Evolutionary conservation across 2,329 filamentous ascomycete genomes (phyloP).

Genomic region (Elsinoe australis): DNA sequence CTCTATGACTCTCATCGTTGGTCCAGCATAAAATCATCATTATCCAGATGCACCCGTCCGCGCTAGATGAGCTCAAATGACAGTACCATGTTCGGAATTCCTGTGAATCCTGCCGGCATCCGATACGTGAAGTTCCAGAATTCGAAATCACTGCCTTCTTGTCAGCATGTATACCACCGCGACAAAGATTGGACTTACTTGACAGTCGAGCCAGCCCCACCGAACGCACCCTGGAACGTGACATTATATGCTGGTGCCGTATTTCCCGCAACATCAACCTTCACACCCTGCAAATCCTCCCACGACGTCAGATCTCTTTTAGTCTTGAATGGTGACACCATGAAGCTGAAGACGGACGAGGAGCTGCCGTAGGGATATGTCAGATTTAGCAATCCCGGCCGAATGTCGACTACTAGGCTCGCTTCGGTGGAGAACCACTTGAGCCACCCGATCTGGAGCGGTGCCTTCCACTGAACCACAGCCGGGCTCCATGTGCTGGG

Average conservation of each 20-base stretch:
- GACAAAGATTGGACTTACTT: slow-evolving; percentile 27
- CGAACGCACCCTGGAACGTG: slow-evolving; percentile 38
- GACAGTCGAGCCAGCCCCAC: slow-evolving; percentile 33
- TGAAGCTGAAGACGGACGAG: slow-evolving; percentile 44
- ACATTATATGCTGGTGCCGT: slow-evolving; percentile 36
- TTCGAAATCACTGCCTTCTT: slow-evolving; percentile 28
- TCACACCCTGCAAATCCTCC: slow-evolving; percentile 44
- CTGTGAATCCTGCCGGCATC: slow-evolving; percentile 14
- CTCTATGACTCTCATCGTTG: too few relatives aligned
- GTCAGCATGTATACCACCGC: neutral
- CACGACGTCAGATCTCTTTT: slow-evolving; percentile 41
- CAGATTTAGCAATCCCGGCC: slow-evolving; percentile 39
- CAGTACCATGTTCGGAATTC: slow-evolving; percentile 1
- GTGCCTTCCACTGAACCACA: slow-evolving; percentile 51
- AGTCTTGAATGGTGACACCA: slow-evolving; percentile 42
- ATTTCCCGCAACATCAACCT: slow-evolving; percentile 41
- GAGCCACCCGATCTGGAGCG: slow-evolving; percentile 32
- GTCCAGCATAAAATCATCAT: too few relatives aligned
- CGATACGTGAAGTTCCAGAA: slow-evolving; percentile 38
- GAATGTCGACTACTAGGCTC: slow-evolving; percentile 37
- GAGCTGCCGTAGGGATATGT: slow-evolving; percentile 48
- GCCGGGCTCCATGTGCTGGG: slow-evolving; percentile 51
- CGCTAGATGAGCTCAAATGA: neutral
- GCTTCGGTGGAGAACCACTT: slow-evolving; percentile 37
- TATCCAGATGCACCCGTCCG: too few relatives aligned